These are phyloP conservation scores for Candida silvicultrix DNA, from an alignment of 805 yeast genomes.

Conservation along the genomic window DNA sequence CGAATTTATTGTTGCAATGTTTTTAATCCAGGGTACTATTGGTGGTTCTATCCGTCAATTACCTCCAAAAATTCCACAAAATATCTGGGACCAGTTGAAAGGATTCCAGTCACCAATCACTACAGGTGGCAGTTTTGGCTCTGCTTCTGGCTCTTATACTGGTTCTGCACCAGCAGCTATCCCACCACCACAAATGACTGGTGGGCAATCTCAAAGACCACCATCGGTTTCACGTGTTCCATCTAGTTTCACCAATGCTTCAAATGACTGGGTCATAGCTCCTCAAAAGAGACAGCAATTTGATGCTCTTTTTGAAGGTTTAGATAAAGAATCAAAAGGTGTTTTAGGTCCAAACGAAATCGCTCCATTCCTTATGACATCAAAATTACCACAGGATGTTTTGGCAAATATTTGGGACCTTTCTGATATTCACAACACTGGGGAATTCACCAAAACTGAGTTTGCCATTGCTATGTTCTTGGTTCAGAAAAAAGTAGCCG, in stretches of 20 bases:
- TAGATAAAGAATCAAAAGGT: constrained; percentile 64
- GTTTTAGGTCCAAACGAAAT: constrained; percentile 69
- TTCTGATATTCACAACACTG: constrained; percentile 83
- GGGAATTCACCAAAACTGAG: constrained; percentile 72
- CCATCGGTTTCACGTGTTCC: constrained; percentile 27
- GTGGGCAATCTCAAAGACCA: constrained; percentile 9
- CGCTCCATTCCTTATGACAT: constrained; percentile 83
- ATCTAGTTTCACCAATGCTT: constrained; percentile 30
- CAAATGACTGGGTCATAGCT: constrained; percentile 61
- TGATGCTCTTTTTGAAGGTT: constrained; percentile 68
- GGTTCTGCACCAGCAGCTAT: constrained; percentile 5
- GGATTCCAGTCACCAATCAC: constrained; percentile 12
- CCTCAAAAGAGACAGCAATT: constrained; percentile 69
- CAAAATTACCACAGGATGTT: constrained; percentile 77
- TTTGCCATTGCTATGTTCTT: constrained; percentile 92
- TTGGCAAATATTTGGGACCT: constrained; percentile 93
- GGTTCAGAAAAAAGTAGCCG: constrained; percentile 78
- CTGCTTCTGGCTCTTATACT: constrained; percentile 3
- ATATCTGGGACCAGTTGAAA: constrained; percentile 31
- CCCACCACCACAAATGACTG: constrained; percentile 12
- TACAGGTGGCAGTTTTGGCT: constrained; percentile 8
- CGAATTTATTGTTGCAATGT: constrained; percentile 92
- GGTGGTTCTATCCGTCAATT: constrained; percentile 58
- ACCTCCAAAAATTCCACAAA: constrained; percentile 40
- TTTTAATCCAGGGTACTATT: constrained; percentile 76